Base-by-base conservation (phyloP, 2,329 filamentous ascomycete species). In the Diplodia intermedia region DNA sequence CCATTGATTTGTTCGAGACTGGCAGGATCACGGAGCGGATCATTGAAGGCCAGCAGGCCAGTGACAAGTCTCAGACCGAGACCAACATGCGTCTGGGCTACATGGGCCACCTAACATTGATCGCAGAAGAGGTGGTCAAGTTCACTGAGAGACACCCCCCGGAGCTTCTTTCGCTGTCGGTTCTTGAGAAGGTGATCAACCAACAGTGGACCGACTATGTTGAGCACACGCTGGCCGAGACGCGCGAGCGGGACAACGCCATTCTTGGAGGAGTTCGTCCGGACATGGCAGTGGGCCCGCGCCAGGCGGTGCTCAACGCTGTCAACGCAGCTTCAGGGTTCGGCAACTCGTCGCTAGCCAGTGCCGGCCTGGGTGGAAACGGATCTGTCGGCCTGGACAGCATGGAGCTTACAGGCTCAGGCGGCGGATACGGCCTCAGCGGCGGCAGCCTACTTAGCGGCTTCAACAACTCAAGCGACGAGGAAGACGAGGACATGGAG, bases 51-150 rank as follows among this genome's bases (percentile, higher is more conserved):
- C 95, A 99, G 79, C 86, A 87, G 70, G 89, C 89, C 57, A 97
- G 93, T 73, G 94, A 98, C 75, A 90, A 92, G 77, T 92, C 93
- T 0, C 93, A 98, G 79, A 83, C 86, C 69, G 88, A 91, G 76
- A 92, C 88, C 71, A 93, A 92, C 78, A 97, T 97, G 80, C 90
- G 95, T 60, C 89, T 98, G 78, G 95, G 95, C 50, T 99, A 98
- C 81, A 99, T 99, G 94, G 95, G 95, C 3, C 95, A 99, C 79
- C 84, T 99, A 62, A 99, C 95, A 0, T 86, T 99, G 33, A 97
- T 99, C 69, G 94, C 95, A 36, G 95, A 99, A 79, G 95, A 99
- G 79, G 95, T 99, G 20, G 93, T 98, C 76, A 99, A 98, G 80
- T 98, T 99, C 76, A 97, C 93, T 43, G 95, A 97, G 79, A 89